phyloP scores from a whole-genome alignment of 768 basidiomycete genomes.

The Gloeostereum incarnatum region DNA sequence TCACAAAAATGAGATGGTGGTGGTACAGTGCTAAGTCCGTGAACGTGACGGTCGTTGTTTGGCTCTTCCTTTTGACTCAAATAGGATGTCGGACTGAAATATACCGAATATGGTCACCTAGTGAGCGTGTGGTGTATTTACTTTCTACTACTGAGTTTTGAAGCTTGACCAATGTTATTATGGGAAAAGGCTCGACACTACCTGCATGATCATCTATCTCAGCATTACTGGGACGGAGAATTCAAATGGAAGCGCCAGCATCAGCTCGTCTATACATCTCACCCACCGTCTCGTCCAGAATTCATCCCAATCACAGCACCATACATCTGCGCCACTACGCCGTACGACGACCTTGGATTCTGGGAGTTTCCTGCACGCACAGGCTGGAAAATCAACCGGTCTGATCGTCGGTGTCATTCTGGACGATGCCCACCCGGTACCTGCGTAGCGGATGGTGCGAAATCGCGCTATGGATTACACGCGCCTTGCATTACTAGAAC shows the following conservation, averaged over 20 bases:
- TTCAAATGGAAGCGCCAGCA: background rate
- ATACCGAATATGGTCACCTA: no score
- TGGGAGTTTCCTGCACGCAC: background rate
- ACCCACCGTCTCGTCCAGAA: background rate
- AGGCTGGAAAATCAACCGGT: background rate
- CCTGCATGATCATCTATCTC: slow-evolving; percentile 10
- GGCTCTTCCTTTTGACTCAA: no score
- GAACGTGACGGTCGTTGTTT: no score
- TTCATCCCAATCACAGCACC: background rate
- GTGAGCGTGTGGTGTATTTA: no score
- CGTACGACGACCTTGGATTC: background rate
- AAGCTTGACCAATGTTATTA: no score
- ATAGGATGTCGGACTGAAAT: no score
- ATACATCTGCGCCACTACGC: background rate
- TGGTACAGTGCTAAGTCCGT: no score
- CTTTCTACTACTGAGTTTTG: no score
- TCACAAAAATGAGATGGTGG: no score
- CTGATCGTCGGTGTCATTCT: background rate
- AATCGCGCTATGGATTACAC: background rate
- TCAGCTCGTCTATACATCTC: background rate
- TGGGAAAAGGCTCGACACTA: no score
- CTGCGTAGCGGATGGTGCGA: background rate
- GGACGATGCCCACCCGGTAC: slow-evolving; percentile 1
- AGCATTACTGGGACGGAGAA: background rate
- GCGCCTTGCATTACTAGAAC: background rate